Evolutionary conservation across 805 yeast genomes (phyloP).

Genomic region (Candida nitratophila): DNA sequence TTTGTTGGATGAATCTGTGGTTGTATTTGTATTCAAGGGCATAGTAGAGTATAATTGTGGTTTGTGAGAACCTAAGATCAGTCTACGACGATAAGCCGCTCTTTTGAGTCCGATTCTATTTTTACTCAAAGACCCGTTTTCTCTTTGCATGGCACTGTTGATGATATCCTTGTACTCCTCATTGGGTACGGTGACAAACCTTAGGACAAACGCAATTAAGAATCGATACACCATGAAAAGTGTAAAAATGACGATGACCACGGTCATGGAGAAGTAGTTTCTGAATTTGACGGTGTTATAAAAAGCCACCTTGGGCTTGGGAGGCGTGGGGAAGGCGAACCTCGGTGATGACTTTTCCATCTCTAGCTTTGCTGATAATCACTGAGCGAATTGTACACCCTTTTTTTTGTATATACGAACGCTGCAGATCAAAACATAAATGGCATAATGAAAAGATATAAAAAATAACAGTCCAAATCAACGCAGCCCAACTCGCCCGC

Average conservation of each 20-base stretch:
- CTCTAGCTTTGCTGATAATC: neutral
- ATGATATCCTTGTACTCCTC: slow-evolving; percentile 19
- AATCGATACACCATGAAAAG: slow-evolving; percentile 11
- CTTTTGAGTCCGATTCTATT: slow-evolving; percentile 19
- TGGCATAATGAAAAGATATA: no score
- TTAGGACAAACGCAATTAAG: slow-evolving; percentile 11
- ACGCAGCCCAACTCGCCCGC: no score
- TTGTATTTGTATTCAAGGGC: slow-evolving; percentile 18
- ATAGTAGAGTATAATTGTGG: slow-evolving; percentile 29
- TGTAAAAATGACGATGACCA: slow-evolving; percentile 3
- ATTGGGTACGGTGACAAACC: slow-evolving; percentile 23
- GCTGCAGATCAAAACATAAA: no score
- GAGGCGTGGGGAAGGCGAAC: slow-evolving; percentile 4
- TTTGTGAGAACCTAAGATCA: slow-evolving; percentile 22
- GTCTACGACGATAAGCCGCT: slow-evolving; percentile 22
- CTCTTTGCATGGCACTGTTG: slow-evolving; percentile 11
- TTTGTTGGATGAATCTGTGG: slow-evolving; percentile 7
- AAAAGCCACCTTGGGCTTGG: slow-evolving; percentile 4
- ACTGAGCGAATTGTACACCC: neutral
- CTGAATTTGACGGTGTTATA: slow-evolving; percentile 5
- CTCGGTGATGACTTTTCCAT: neutral
- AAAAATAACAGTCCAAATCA: no score
- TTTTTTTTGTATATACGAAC: no score
- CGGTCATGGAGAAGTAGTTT: slow-evolving; percentile 2
- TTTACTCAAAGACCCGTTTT: slow-evolving; percentile 12